Evolutionary conservation across 2,329 filamentous ascomycete species (phyloP).

Genomic region (Aspergillus ustus): DNA sequence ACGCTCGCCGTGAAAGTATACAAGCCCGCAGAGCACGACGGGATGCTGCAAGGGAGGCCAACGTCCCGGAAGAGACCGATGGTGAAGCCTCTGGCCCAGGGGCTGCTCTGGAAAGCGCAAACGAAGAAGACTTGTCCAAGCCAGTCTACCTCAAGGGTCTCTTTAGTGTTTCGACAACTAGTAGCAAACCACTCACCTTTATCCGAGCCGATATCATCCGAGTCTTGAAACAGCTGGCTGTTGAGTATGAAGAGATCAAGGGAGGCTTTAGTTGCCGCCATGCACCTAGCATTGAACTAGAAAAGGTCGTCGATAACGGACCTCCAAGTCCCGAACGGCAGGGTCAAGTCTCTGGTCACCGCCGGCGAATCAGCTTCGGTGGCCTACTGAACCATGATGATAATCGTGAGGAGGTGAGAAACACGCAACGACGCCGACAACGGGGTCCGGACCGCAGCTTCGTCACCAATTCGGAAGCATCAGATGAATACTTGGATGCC

Average conservation of each 20-base stretch:
- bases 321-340: conserved; percentile 62
- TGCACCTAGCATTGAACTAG: conserved; percentile 84
- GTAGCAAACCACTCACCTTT: conserved; percentile 81
- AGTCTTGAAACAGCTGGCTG: conserved; percentile 82
- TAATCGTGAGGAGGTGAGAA: conserved; percentile 64
- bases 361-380: conserved; percentile 82
- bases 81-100: conserved; percentile 68
- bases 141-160: conserved; percentile 95
- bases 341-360: conserved; percentile 61
- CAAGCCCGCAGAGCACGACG: conserved; percentile 79
- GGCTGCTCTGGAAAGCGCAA: conserved; percentile 55
- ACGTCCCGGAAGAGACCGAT: conserved; percentile 90
- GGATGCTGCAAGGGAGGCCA: conserved; percentile 72
- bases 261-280: conserved; percentile 92
- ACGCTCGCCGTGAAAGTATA: conserved; percentile 88
- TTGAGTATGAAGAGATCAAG: conserved; percentile 91
- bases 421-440: conserved; percentile 49
- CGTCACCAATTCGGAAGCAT: conserved; percentile 82
- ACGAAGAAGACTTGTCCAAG: conserved; percentile 73
- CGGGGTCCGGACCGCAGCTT: conserved; percentile 69
- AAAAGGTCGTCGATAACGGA: conserved; percentile 68
- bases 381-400: conserved; percentile 71
- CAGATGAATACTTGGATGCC: conserved; percentile 70
- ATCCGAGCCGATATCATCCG: conserved; percentile 91
- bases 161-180: conserved; percentile 96